Conservation (phyloP, 768 basidiomycete species). For the Kwoniella bestiolae region DNA sequence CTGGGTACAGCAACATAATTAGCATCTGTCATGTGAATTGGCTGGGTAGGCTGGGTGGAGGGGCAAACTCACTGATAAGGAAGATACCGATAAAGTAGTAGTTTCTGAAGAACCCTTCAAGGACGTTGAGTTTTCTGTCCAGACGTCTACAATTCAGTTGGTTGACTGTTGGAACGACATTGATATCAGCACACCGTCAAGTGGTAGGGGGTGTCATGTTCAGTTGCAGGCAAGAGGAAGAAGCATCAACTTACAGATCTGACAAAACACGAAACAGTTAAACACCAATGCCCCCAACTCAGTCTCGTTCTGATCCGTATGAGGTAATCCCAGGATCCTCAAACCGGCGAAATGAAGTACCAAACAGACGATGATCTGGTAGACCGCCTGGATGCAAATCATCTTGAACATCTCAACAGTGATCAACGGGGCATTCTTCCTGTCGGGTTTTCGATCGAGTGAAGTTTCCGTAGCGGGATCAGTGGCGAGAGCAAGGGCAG, state of each 20-base stretch:
- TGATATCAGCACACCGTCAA: too few relatives aligned
- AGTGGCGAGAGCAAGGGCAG: conserved; percentile 94
- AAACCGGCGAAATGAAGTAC: conserved; percentile 85
- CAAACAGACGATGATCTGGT: conserved; percentile 80
- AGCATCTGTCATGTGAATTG: too few relatives aligned
- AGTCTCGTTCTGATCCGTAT: conserved; percentile 45
- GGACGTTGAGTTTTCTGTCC: conserved; percentile 84
- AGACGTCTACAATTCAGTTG: conserved; percentile 88
- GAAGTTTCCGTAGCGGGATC: conserved; percentile 79
- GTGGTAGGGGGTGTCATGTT: too few relatives aligned
- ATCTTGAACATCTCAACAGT: conserved; percentile 95
- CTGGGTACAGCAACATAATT: conserved; percentile 59
- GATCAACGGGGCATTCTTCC: conserved; percentile 85
- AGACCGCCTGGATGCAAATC: conserved; percentile 84
- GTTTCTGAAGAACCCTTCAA: conserved; percentile 78
- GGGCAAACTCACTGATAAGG: conserved; percentile 68
- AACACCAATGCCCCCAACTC: conserved; percentile 86
- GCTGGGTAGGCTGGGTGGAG: not conserved
- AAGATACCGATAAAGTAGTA: conserved; percentile 84
- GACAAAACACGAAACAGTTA: conserved; percentile 97
- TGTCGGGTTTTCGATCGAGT: conserved; percentile 88
- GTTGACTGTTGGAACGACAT: too few relatives aligned
- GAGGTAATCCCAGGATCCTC: conserved; percentile 65
- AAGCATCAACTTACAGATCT: conserved; percentile 69
- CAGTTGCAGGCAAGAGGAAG: too few relatives aligned